Conservation (phyloP, 1,284 basidiomycete genomes). For the Marasmius fiardii region DNA sequence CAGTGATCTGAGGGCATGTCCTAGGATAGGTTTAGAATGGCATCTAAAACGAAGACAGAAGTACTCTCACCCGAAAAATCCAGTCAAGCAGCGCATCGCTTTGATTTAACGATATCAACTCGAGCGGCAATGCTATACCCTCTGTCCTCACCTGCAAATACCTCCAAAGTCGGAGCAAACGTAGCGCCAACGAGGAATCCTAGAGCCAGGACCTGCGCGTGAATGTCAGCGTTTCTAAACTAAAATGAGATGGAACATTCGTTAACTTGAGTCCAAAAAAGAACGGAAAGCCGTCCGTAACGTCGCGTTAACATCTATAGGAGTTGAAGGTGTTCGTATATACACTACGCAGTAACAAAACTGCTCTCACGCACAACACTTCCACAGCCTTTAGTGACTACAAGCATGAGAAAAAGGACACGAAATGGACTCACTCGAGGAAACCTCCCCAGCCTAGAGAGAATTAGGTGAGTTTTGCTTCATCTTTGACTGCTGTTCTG, state of each 20-base stretch:
- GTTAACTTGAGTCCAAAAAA: slow-evolving; percentile 48
- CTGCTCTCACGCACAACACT: not conserved
- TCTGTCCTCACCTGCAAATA: slow-evolving; percentile 34
- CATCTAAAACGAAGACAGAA: not conserved
- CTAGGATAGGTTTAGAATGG: not conserved
- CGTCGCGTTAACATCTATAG: slow-evolving; percentile 39
- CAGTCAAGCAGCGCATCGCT: slow-evolving; percentile 56
- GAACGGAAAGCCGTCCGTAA: slow-evolving; percentile 46
- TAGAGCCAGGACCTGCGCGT: slow-evolving; percentile 32
- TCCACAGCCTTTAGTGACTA: too few relatives aligned
- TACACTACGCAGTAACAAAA: not conserved
- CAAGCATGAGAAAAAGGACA: not conserved
- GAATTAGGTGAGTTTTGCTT: not conserved
- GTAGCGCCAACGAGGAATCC: slow-evolving; percentile 44
- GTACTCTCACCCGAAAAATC: slow-evolving; percentile 47
- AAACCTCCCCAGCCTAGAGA: slow-evolving; percentile 38
- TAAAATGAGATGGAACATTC: not conserved
- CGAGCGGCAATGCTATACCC: not conserved
- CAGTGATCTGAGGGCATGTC: slow-evolving; percentile 53
- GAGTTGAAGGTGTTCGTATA: slow-evolving; percentile 19
- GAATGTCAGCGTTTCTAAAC: not conserved
- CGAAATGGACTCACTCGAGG: slow-evolving; percentile 24
- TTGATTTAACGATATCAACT: slow-evolving; percentile 11
- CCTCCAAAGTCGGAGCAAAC: slow-evolving; percentile 41
- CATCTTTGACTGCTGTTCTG: not conserved